Percentiles rank a stretch among this genome's conserved stretches.
These are phyloP conservation scores for Aegle marmelos DNA, from an alignment of 345 rosid species.

Conservation along the genomic window DNA sequence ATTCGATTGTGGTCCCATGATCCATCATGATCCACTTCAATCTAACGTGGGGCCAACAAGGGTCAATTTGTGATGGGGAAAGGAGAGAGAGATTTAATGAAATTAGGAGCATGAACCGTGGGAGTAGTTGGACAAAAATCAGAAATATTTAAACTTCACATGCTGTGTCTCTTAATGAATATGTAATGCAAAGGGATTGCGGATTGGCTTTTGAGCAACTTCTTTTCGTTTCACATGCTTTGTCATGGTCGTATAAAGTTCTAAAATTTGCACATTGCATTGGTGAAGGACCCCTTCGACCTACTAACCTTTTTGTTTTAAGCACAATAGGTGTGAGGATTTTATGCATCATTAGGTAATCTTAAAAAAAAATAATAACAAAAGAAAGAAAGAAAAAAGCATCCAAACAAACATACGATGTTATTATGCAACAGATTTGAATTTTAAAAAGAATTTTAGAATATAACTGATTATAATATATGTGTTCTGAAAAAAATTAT, in stretches of 20 bases:
- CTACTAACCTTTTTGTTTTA: not conserved
- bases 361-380: no score
- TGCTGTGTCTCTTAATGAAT: constrained; percentile 13
- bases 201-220: not conserved
- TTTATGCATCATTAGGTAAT: no score
- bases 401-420: no score
- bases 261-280: no score
- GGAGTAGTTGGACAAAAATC: constrained; percentile 11
- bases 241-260: not conserved
- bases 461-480: no score
- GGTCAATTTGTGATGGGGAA: not conserved
- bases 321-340: no score
- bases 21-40: not conserved
- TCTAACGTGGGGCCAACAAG: not conserved
- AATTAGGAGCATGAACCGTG: not conserved
- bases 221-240: constrained; percentile 10
- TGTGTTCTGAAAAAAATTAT: fast-evolving
- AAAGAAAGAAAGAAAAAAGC: no score
- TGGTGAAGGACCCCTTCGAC: not conserved
- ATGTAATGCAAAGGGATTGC: not conserved
- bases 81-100: not conserved
- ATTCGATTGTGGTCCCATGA: not conserved
- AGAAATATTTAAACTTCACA: constrained; percentile 18
- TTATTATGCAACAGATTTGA: no score
- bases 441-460: no score